Evolutionary conservation across 1,139 yeast species (phyloP).

Genomic region (Suhomyces terraborum): DNA sequence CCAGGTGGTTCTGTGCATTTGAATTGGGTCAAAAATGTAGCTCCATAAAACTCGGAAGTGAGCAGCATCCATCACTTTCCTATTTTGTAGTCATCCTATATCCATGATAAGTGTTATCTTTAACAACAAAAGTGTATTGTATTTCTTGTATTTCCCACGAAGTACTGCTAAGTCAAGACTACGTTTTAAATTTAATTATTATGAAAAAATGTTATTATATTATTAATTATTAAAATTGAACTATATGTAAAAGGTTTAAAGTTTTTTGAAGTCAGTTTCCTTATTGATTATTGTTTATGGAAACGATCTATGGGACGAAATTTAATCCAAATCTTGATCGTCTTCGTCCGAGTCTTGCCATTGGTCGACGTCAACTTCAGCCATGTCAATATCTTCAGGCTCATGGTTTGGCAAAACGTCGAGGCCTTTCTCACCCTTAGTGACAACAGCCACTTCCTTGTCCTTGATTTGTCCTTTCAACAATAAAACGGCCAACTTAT

Average conservation of each 20-base stretch:
- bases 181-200: neutral
- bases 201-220: neutral
- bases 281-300: no score
- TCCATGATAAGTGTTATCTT: no score
- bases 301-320: no score
- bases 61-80: no score
- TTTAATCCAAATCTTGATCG: conserved; percentile 24
- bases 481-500: conserved; percentile 83
- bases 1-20: neutral
- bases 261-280: no score
- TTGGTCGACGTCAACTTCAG: conserved; percentile 55
- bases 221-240: neutral
- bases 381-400: conserved; percentile 55
- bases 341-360: conserved; percentile 59
- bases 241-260: neutral
- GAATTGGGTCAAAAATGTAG: neutral
- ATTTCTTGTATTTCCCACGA: no score
- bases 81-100: no score
- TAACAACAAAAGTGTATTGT: no score
- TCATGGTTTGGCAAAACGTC: conserved; percentile 88
- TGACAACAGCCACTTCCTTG: conserved; percentile 77
- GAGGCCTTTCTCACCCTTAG: conserved; percentile 62
- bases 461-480: conserved; percentile 85
- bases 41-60: no score
- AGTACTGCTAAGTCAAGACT: no score